Evolutionary conservation across 2,329 filamentous ascomycete species (phyloP).

Genomic region (Fusarium piperis): DNA sequence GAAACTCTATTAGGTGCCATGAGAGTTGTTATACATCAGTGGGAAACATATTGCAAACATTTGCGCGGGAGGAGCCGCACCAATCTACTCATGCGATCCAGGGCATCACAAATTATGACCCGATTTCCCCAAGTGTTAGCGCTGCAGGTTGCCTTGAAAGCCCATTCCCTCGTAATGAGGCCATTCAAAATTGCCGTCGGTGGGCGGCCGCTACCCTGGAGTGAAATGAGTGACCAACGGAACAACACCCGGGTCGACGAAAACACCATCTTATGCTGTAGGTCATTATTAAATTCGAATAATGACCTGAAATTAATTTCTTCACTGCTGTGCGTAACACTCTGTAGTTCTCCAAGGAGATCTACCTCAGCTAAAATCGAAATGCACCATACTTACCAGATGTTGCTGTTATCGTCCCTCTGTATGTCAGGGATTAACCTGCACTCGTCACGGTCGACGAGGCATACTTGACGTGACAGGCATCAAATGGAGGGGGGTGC

Average conservation of each 20-base stretch:
- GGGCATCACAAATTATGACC: neutral
- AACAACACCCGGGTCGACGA: neutral
- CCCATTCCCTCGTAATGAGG: neutral
- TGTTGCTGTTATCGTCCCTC: accelerated
- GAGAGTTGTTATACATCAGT: neutral
- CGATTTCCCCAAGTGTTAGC: neutral
- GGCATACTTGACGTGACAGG: neutral
- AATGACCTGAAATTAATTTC: neutral
- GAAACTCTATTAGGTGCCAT: neutral
- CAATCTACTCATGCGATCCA: neutral
- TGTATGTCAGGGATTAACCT: neutral
- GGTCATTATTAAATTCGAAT: too few relatives aligned
- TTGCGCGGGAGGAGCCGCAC: neutral
- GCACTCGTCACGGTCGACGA: neutral
- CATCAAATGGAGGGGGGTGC: neutral
- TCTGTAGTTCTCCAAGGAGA: neutral
- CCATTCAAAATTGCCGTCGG: neutral
- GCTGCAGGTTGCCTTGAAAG: neutral
- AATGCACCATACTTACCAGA: accelerated
- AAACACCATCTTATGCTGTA: neutral
- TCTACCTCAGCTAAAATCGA: neutral
- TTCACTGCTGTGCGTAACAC: neutral
- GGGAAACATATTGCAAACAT: neutral
- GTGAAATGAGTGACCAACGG: neutral
- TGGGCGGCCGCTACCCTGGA: neutral